Evolutionary conservation across 106 monocot genomes (phyloP).

Genomic region (Platanthera zijinensis): DNA sequence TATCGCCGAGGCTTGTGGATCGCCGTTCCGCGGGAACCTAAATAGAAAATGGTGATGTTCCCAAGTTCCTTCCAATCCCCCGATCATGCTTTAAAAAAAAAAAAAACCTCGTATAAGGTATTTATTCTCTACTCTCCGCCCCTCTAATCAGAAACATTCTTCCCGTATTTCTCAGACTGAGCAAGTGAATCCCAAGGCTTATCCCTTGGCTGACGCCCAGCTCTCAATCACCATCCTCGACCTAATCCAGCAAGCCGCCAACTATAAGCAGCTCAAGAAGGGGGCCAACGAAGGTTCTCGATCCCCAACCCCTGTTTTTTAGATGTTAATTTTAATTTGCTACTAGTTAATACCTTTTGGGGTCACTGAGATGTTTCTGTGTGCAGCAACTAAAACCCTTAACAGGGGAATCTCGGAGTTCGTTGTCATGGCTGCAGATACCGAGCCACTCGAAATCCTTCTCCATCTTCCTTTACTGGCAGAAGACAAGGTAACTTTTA

Average conservation of each 20-base stretch:
- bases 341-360: background rate
- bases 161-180: background rate
- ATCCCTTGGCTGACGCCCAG: conserved; percentile 84
- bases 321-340: background rate
- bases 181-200: conserved; percentile 80
- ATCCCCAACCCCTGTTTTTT: no score
- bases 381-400: conserved; percentile 74
- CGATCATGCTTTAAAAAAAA: background rate
- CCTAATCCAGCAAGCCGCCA: conserved; percentile 78
- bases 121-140: background rate
- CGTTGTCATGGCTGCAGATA: conserved; percentile 81
- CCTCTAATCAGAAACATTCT: background rate
- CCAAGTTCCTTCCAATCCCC: background rate
- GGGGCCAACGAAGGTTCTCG: conserved; percentile 82
- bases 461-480: conserved; percentile 76
- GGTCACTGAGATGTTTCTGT: background rate
- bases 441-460: conserved; percentile 77
- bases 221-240: conserved; percentile 78
- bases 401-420: conserved; percentile 85
- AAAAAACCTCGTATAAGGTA: no score
- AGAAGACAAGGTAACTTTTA: conserved; percentile 58
- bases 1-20: no score
- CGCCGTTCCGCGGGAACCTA: background rate
- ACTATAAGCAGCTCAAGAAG: conserved; percentile 95
- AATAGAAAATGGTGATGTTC: background rate